These are phyloP conservation scores for Plasmodium gaboni DNA, from an alignment of 169 alveolate genomes.

Conservation along the genomic window DNA sequence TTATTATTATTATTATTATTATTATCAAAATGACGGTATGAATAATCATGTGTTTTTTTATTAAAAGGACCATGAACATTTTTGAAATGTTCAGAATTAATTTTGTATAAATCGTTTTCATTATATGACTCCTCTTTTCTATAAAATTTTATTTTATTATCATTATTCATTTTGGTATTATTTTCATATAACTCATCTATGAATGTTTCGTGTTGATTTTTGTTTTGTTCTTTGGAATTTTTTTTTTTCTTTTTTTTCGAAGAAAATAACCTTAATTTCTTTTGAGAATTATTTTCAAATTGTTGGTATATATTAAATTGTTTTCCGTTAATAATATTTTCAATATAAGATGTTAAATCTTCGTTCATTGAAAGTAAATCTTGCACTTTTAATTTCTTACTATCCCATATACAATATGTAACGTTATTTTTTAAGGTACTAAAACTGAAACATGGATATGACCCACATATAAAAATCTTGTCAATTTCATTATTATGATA, in stretches of 20 bases:
- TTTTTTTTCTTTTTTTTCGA: constrained; percentile 45
- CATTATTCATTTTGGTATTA: constrained; percentile 24
- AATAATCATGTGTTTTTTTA: constrained; percentile 10
- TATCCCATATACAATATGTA: constrained; percentile 73
- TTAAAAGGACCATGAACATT: not conserved
- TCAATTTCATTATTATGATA: constrained; percentile 74
- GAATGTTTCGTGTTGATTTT: constrained; percentile 28
- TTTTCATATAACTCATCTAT: constrained; percentile 7
- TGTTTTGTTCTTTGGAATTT: constrained; percentile 40
- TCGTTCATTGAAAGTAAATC: constrained; percentile 51
- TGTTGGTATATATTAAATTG: constrained; percentile 70
- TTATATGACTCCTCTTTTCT: constrained; percentile 57
- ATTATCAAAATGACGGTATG: constrained; percentile 8
- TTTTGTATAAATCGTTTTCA: constrained; percentile 13
- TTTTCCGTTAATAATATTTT: constrained; percentile 68
- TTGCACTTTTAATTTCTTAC: constrained; percentile 68
- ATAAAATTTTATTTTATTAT: constrained; percentile 71
- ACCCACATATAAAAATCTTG: constrained; percentile 74
- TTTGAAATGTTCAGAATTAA: constrained; percentile 40
- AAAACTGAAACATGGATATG: constrained; percentile 65
- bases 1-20: constrained; percentile 42
- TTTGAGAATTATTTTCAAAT: constrained; percentile 71
- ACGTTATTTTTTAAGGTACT: constrained; percentile 51
- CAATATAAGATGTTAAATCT: constrained; percentile 33
- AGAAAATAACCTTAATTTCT: constrained; percentile 26